A percentile compares a stretch with the other conserved stretches of the same genome.
Conservation (phyloP, 495 filamentous ascomycete species). For the Echria macrotheca region DNA sequence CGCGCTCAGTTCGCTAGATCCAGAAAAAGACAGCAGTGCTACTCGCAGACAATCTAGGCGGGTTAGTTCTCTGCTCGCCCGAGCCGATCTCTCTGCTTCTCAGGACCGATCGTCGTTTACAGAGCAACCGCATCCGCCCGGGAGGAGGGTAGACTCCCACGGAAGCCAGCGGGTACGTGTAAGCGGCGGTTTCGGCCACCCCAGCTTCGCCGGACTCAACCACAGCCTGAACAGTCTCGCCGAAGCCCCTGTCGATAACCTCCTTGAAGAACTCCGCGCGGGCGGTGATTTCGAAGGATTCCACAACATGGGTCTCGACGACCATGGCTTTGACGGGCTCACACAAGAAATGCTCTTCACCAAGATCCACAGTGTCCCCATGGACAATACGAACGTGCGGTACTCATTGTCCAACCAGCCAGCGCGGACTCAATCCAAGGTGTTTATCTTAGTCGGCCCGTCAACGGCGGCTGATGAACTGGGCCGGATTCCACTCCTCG, state of each 20-base stretch:
- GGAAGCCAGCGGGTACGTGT: constrained; percentile 59
- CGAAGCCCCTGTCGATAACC: constrained; percentile 63
- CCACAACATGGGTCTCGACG: constrained; percentile 64
- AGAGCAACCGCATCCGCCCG: constrained; percentile 53
- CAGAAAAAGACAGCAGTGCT: constrained; percentile 62
- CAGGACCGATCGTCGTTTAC: constrained; percentile 71
- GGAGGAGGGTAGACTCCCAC: constrained; percentile 64
- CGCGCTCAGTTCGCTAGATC: constrained; percentile 62
- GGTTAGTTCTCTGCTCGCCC: constrained; percentile 88
- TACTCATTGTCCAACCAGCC: constrained; percentile 46
- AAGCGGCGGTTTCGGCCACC: constrained; percentile 47
- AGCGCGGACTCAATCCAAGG: constrained; percentile 47
- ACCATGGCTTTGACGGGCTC: constrained; percentile 61
- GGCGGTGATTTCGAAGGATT: constrained; percentile 61
- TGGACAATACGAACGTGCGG: constrained; percentile 56
- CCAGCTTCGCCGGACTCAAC: constrained; percentile 34
- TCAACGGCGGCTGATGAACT: constrained; percentile 46
- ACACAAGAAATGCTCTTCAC: constrained; percentile 68
- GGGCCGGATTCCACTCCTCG: constrained; percentile 48
- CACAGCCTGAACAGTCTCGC: constrained; percentile 46
- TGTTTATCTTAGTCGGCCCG: constrained; percentile 60
- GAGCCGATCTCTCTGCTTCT: constrained; percentile 74
- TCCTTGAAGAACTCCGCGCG: constrained; percentile 62
- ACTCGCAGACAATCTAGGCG: constrained; percentile 72
- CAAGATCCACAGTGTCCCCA: constrained; percentile 65